Conservation (phyloP, 2,329 filamentous ascomycete genomes). For the Clonostachys byssicola region DNA sequence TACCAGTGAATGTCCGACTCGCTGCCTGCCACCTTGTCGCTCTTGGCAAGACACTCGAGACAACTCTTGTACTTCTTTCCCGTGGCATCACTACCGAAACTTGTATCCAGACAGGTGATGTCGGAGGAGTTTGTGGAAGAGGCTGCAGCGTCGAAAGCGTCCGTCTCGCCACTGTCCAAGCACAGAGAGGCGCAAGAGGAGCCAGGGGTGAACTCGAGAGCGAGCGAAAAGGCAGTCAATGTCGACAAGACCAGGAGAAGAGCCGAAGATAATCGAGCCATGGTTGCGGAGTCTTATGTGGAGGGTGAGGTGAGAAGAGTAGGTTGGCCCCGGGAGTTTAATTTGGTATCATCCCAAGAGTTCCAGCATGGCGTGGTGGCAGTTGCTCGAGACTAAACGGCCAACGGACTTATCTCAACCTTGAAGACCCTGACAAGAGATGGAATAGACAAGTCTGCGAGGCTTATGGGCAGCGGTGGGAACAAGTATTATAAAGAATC, state of each 20-base stretch:
- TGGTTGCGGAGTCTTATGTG: not conserved
- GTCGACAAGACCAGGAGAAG: not conserved
- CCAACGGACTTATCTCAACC: too few species aligned
- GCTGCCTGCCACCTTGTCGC: constrained; percentile 27
- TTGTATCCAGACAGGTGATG: constrained; percentile 37
- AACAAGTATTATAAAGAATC: too few species aligned
- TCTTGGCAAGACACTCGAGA: constrained; percentile 39
- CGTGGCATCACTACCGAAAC: constrained; percentile 25
- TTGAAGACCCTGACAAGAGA: too few species aligned
- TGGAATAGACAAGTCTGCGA: too few species aligned
- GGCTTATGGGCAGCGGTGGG: too few species aligned
- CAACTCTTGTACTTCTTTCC: constrained; percentile 45
- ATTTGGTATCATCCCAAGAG: too few species aligned
- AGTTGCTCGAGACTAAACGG: too few species aligned
- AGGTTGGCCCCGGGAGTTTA: too few species aligned
- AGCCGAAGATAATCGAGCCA: not conserved
- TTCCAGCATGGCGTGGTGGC: too few species aligned
- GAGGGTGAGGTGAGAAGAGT: too few species aligned
- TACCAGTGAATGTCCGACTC: constrained; percentile 41
- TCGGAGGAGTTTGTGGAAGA: constrained; percentile 40
- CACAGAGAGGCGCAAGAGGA: constrained; percentile 46
- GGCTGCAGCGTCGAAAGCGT: constrained; percentile 22
- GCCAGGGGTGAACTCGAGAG: constrained; percentile 42
- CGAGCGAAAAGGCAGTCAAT: constrained; percentile 6
- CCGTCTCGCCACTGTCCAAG: constrained; percentile 26